Base-by-base conservation (phyloP, 2,329 filamentous ascomycete genomes). In the Endocalyx cinctus region DNA sequence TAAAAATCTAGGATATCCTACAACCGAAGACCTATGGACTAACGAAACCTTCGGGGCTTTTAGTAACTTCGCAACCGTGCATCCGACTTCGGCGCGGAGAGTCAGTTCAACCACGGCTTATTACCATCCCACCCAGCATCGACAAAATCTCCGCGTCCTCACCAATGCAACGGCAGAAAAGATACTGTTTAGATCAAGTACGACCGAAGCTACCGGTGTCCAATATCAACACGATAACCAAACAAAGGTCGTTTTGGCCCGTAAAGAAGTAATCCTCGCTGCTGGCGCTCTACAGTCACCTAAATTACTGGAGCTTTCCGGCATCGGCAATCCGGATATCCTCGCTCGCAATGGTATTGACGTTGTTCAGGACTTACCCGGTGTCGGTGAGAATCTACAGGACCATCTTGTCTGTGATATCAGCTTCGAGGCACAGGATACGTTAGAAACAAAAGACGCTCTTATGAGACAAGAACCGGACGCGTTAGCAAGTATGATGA, bases 251-350 rank as follows among this genome's bases (percentile, higher is more conserved):
- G 31, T 33, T 10, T 26, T 7, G 11, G 29, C 35, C 15, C 25
- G 25, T 7, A 37, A 33, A 34, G 78, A 82, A 44, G 64, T 81
- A 7, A 67, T 83, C 27, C 52, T 84, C 4, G 70, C 70, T 4
- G 75, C 74, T 1, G 79, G 79, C 0, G 69, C 65, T 18, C 59
- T 73, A 27, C 67, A 70, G 47, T 77, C 71, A 7, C 79, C 69
- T 5, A 74, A 71, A 54, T 59, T 77, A 11, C 66, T 73, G 14
- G 77, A 82, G 42, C 58, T 79, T 2, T 79, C 74, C 0, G 77
- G 78, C 0, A 66, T 82, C 23, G 78, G 78, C 6, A 60, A 64
- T 28, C 55, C 58, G 4, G 49, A 60, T 1, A 45, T 71, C 8
- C 55, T 74, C 6, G 42, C 57, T 14, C 47, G 52, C 2, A 60